Evolutionary conservation across 306 rosid species (phyloP).

Genomic region (Leucaena leucocephala): DNA sequence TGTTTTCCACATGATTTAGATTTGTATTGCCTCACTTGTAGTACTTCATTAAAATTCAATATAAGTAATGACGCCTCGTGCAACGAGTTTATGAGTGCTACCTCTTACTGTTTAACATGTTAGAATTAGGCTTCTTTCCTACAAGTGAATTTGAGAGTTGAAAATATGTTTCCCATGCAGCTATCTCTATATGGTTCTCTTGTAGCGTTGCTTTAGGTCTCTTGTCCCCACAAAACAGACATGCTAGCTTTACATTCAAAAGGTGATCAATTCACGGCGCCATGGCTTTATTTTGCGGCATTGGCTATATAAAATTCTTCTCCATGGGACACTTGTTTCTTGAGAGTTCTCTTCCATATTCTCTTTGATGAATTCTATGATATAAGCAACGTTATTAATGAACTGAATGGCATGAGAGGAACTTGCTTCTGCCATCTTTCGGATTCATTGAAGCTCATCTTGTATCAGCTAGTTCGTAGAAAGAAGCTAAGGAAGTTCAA

Average conservation of each 20-base stretch:
- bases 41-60: background rate
- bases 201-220: background rate
- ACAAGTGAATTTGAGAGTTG: background rate
- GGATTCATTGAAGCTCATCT: no score
- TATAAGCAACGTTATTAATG: background rate
- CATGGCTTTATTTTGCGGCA: constrained; percentile 23
- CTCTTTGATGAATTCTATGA: constrained; percentile 31
- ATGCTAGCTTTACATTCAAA: background rate
- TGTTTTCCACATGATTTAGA: background rate
- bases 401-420: constrained; percentile 25
- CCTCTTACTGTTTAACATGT: background rate
- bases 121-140: background rate
- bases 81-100: background rate
- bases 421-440: constrained; percentile 1
- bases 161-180: background rate
- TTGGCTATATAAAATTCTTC: background rate
- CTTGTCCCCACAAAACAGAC: background rate
- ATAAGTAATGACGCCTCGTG: background rate
- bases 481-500: background rate
- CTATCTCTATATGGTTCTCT: background rate
- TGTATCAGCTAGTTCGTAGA: no score
- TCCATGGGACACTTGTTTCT: background rate
- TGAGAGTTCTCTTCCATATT: constrained; percentile 11
- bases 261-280: background rate
- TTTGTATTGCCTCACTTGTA: background rate